These are phyloP conservation scores for Colletotrichum sp. DNA, from an alignment of 2,329 filamentous ascomycete species.

Conservation along the genomic window DNA sequence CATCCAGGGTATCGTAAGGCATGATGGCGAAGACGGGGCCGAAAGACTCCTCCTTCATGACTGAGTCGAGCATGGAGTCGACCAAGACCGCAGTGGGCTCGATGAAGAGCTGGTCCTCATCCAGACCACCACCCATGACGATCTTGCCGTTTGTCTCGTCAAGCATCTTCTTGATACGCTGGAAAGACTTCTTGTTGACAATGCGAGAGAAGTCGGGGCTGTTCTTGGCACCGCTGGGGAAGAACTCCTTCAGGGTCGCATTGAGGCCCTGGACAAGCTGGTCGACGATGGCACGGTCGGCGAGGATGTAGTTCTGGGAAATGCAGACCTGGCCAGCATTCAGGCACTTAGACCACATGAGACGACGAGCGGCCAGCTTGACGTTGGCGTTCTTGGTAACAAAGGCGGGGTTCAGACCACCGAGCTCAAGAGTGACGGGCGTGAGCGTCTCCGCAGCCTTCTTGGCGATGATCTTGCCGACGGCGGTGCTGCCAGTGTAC, in stretches of 20 bases:
- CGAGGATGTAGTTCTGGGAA: constrained; percentile 88
- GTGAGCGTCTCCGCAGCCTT: constrained; percentile 91
- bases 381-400: constrained; percentile 84
- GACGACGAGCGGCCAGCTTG: constrained; percentile 78
- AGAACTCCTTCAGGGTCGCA: constrained; percentile 75
- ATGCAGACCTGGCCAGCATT: constrained; percentile 93
- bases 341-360: constrained; percentile 87
- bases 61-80: constrained; percentile 70
- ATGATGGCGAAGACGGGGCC: constrained; percentile 90
- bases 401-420: constrained; percentile 90
- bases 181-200: constrained; percentile 80
- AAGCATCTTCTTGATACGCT: constrained; percentile 89
- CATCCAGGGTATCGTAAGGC: constrained; percentile 78
- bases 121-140: constrained; percentile 82
- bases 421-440: constrained; percentile 87
- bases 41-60: constrained; percentile 89
- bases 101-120: constrained; percentile 82
- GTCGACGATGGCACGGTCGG: constrained; percentile 76
- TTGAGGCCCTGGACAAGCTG: constrained; percentile 79
- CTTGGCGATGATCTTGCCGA: constrained; percentile 87
- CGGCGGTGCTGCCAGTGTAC: constrained; percentile 82
- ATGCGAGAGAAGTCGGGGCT: constrained; percentile 82
- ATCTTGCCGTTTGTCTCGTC: constrained; percentile 84
- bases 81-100: constrained; percentile 93
- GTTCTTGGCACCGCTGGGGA: constrained; percentile 79